Conservation (phyloP, 73 alveolate species). For the Symbiodinium pilosum region DNA sequence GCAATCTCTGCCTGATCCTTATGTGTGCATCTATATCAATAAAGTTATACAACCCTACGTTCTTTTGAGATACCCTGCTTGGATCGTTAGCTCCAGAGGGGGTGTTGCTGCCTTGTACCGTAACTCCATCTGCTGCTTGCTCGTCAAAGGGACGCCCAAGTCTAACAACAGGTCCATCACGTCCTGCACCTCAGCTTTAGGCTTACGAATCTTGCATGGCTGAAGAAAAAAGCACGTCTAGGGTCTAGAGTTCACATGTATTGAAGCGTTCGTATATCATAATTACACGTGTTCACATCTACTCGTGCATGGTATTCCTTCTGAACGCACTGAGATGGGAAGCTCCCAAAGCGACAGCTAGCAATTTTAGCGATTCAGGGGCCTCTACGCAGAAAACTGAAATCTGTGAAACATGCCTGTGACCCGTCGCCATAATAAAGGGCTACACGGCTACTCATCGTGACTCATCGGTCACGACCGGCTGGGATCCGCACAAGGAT, state of each 20-base stretch:
- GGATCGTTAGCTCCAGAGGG: neutral
- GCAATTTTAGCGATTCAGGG: no score
- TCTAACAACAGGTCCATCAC: conserved; percentile 49
- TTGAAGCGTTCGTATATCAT: no score
- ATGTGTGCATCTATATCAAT: neutral
- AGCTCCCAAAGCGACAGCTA: no score
- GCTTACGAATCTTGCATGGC: no score
- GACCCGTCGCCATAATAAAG: neutral
- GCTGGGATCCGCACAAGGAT: neutral
- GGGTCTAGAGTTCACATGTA: no score
- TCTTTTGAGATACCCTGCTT: neutral
- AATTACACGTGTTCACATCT: no score
- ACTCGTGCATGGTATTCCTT: no score
- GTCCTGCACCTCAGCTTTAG: neutral
- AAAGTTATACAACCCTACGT: neutral
- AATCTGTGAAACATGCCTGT: neutral
- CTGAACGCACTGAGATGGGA: no score
- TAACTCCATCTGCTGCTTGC: conserved; percentile 56
- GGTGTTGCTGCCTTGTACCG: conserved; percentile 12
- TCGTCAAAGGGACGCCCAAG: conserved; percentile 64
- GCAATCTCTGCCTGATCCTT: no score
- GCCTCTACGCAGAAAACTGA: no score
- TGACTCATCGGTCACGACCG: no score
- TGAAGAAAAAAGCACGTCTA: no score
- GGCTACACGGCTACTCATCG: neutral